These are phyloP conservation scores for Melianthus villosus DNA, from an alignment of 441 rosid species.

Conservation along the genomic window DNA sequence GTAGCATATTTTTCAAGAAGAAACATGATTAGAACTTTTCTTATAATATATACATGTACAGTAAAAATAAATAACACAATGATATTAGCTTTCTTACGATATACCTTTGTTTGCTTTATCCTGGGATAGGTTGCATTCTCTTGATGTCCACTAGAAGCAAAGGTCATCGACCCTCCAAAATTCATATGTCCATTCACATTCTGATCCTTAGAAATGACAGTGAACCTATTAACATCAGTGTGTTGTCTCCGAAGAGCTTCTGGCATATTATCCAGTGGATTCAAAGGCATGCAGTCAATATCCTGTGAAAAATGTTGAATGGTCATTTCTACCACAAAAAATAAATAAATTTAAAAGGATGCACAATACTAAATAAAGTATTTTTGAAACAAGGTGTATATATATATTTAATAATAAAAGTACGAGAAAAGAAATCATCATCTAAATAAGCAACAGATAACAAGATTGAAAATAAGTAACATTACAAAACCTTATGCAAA, in stretches of 20 bases:
- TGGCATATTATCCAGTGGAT: conserved; percentile 78
- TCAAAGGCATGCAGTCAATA: conserved; percentile 90
- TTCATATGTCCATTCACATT: conserved; percentile 31
- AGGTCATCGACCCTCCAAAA: conserved; percentile 25
- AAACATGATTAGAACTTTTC: too few relatives aligned
- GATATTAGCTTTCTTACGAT: too few relatives aligned
- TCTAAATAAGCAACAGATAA: not conserved
- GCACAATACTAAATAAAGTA: too few relatives aligned
- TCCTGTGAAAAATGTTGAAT: conserved; percentile 33
- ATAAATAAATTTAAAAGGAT: not conserved
- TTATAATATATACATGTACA: too few relatives aligned
- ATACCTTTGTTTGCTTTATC: conserved; percentile 31
- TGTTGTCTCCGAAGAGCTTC: conserved; percentile 60
- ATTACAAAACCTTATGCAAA: too few relatives aligned
- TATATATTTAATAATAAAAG: too few relatives aligned
- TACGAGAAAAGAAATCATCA: not conserved
- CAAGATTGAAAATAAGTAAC: too few relatives aligned
- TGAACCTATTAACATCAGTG: conserved; percentile 23
- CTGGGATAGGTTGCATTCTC: conserved; percentile 25
- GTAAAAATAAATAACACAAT: too few relatives aligned
- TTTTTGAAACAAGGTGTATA: too few relatives aligned
- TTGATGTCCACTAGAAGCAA: conserved; percentile 25
- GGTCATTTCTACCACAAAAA: not conserved
- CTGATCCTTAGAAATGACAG: conserved; percentile 27
- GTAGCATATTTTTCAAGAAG: too few relatives aligned